Percentiles rank a stretch among this genome's conserved stretches.
phyloP scores from a whole-genome alignment of 225 moss, liverwort and hornwort genomes.

The Antitrichia curtipendula region DNA sequence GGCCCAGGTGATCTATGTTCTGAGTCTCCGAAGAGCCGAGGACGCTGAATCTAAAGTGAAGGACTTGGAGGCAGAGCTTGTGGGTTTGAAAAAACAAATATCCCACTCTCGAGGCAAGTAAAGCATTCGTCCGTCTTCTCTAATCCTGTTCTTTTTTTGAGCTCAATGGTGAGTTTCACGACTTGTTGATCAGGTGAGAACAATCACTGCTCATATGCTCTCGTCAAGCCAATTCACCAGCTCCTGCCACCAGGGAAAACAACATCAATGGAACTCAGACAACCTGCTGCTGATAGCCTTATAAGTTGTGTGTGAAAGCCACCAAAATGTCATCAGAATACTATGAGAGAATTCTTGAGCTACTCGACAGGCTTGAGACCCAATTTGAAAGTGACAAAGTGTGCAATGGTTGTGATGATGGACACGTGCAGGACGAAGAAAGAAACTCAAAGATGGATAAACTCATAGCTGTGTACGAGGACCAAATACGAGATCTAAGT shows the following conservation, averaged over 20 bases:
- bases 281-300: background rate
- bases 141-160: background rate
- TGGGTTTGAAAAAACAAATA: background rate
- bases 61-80: background rate
- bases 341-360: background rate
- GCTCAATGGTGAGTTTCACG: background rate
- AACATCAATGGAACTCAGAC: background rate
- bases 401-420: background rate
- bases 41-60: conserved; percentile 12
- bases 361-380: background rate
- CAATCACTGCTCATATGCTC: background rate
- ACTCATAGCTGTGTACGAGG: conserved; percentile 15
- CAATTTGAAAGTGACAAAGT: background rate
- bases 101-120: background rate
- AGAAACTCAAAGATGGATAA: conserved; percentile 16
- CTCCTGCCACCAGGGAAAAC: background rate
- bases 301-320: background rate
- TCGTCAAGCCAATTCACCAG: background rate
- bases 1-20: conserved; percentile 17
- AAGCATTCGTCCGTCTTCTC: background rate
- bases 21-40: conserved; percentile 16
- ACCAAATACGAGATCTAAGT: conserved; percentile 23
- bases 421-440: conserved; percentile 21
- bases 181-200: background rate
- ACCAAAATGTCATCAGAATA: background rate